Conservation (phyloP, 345 rosid genomes). For the Combretum micranthum region DNA sequence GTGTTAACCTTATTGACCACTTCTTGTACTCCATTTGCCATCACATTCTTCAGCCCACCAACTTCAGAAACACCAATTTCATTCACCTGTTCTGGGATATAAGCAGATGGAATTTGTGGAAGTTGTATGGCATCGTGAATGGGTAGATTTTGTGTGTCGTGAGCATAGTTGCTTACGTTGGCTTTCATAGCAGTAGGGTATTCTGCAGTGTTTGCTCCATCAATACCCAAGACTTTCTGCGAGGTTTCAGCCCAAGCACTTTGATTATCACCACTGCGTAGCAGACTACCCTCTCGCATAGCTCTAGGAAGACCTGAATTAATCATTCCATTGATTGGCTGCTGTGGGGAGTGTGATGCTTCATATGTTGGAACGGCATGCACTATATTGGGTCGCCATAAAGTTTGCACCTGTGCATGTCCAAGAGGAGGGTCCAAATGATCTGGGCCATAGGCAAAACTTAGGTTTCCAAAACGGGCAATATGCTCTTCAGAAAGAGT, state of each 20-base stretch:
- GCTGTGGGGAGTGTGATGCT: conserved; percentile 33
- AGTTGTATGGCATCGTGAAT: conserved; percentile 25
- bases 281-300: conserved; percentile 41
- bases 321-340: conserved; percentile 43
- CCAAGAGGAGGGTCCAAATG: conserved; percentile 46
- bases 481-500: conserved; percentile 47
- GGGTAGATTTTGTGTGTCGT: conserved; percentile 22
- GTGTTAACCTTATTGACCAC: conserved; percentile 2
- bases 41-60: conserved; percentile 26
- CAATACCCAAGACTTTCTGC: conserved; percentile 44
- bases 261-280: conserved; percentile 43
- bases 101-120: conserved; percentile 12
- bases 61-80: conserved; percentile 18
- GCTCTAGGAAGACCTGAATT: conserved; percentile 38
- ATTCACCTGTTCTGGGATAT: conserved; percentile 13
- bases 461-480: conserved; percentile 46
- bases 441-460: conserved; percentile 56
- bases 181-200: conserved; percentile 28
- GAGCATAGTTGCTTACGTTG: conserved; percentile 23
- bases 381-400: conserved; percentile 57
- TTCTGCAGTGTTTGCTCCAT: conserved; percentile 35
- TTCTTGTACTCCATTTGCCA: conserved; percentile 23
- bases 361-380: conserved; percentile 49
- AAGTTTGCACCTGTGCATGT: conserved; percentile 38
- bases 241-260: conserved; percentile 42